Evolutionary conservation across 768 basidiomycete genomes (phyloP), one percentile per base, ranked within the genome.

Genomic region (Termitomyces sp.): DNA sequence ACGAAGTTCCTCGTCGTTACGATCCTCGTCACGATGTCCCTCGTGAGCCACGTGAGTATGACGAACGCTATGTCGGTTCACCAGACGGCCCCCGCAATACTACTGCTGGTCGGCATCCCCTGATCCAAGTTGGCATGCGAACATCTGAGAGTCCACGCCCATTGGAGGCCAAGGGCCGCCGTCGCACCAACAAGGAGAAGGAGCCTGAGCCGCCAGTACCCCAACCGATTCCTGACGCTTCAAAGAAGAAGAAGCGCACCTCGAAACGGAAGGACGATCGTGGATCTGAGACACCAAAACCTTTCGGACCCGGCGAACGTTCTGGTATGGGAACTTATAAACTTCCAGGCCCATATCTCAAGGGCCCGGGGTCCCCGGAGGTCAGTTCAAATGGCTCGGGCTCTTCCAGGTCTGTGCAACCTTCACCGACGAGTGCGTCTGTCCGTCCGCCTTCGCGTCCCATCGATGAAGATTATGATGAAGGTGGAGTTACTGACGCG

Each of bases 401-500:
- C 1, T 83, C 83, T 1, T 81, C 81, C 39, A 74, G 86, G 28
- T 89, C 87, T 1, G 74, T 84, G 40, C 88, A 88, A 61, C 88
- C 87, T 2, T 89, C 86, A 30, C 88, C 89, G 1, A 89, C 82
- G 2, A 82, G 78, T 56, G 79, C 76, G 19, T 78, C 79, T 7
- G 79, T 83, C 52, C 72, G 81, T 37, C 80, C 84, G 17, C 84
- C 86, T 7, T 75, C 83, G 11, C 79, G 94, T 7, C 73, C 81
- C 1, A 80, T 95, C 17, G 93, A 97, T 64, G 94, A 98, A 62
- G 90, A 97, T 63, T 97, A 97, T 63, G 94, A 98, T 63, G 94
- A 94, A 69, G 77, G 76, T 25, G 90, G 88, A 25, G 89, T 53
- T 12, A 57, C 91, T 4, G 92, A 93, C 62, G 83, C 90, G 0